Evolutionary conservation across 2,329 filamentous ascomycete genomes (phyloP).

Genomic region (Zalaria sp.): DNA sequence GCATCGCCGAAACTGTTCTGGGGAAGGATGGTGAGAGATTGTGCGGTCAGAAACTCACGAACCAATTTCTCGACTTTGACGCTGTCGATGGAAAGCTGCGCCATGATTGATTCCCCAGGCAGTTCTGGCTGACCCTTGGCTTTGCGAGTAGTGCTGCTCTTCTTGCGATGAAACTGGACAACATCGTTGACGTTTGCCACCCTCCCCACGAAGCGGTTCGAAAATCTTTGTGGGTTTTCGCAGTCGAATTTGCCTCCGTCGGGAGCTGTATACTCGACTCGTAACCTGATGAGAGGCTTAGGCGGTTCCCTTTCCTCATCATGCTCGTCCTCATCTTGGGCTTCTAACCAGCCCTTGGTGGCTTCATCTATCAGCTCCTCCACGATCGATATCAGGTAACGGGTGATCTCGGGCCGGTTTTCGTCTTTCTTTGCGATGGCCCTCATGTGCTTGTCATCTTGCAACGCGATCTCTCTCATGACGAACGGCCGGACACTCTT

Average conservation of each 20-base stretch:
- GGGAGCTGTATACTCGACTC: conserved; percentile 77
- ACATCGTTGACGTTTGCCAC: conserved; percentile 93
- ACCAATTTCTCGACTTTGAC: conserved; percentile 85
- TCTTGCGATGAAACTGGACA: conserved; percentile 84
- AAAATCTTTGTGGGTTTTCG: conserved; percentile 93
- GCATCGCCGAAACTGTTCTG: conserved; percentile 89
- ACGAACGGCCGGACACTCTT: conserved; percentile 87
- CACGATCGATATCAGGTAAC: conserved; percentile 61
- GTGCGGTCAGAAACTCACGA: conserved; percentile 69
- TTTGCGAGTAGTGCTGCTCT: conserved; percentile 39
- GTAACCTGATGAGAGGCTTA: conserved; percentile 72
- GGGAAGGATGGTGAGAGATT: conserved; percentile 83
- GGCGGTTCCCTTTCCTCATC: conserved; percentile 50
- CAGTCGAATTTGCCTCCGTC: conserved; percentile 78
- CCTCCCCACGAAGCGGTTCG: conserved; percentile 75
- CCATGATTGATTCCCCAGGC: conserved; percentile 50
- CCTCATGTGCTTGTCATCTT: conserved; percentile 62
- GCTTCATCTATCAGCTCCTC: conserved; percentile 81
- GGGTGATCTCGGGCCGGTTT: conserved; percentile 68
- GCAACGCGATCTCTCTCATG: conserved; percentile 66
- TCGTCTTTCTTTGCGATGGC: conserved; percentile 68
- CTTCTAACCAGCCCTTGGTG: conserved; percentile 61
- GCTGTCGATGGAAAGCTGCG: conserved; percentile 50
- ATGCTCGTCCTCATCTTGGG: conserved; percentile 52
- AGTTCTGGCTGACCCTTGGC: conserved; percentile 41